A percentile compares a stretch with the other conserved stretches of the same genome.
Conservation (phyloP, 2,329 filamentous ascomycete genomes). For the Aspergillus transmontanensis region DNA sequence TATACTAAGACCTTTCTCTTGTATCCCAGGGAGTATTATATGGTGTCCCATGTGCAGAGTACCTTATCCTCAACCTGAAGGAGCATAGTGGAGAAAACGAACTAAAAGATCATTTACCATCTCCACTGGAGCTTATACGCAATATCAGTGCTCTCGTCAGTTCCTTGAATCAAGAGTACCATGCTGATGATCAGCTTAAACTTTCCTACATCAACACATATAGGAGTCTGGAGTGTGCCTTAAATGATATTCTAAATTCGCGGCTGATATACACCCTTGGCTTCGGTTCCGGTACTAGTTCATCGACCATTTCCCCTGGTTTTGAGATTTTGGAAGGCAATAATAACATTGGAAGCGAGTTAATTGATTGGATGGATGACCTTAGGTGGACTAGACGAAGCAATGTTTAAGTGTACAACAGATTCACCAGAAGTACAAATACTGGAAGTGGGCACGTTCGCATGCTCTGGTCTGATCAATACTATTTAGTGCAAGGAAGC, state of each 20-base stretch:
- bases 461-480: no score
- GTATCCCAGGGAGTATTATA: background rate
- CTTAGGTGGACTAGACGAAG: background rate
- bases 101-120: background rate
- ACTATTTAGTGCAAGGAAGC: background rate
- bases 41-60: background rate
- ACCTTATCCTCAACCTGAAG: background rate
- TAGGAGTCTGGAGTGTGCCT: background rate
- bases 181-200: background rate
- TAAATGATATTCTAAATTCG: background rate
- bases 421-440: background rate
- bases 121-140: background rate
- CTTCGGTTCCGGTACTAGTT: background rate
- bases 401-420: background rate
- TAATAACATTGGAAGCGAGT: background rate
- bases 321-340: background rate
- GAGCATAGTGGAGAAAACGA: background rate
- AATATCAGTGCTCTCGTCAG: background rate
- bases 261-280: background rate
- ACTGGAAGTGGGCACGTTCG: background rate
- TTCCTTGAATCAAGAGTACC: background rate
- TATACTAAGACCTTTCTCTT: background rate
- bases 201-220: background rate
- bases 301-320: background rate
- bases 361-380: background rate